Percentiles rank a stretch among this genome's conserved stretches.
phyloP scores from a whole-genome alignment of 306 rosid genomes.

The Canavalia ensiformis region DNA sequence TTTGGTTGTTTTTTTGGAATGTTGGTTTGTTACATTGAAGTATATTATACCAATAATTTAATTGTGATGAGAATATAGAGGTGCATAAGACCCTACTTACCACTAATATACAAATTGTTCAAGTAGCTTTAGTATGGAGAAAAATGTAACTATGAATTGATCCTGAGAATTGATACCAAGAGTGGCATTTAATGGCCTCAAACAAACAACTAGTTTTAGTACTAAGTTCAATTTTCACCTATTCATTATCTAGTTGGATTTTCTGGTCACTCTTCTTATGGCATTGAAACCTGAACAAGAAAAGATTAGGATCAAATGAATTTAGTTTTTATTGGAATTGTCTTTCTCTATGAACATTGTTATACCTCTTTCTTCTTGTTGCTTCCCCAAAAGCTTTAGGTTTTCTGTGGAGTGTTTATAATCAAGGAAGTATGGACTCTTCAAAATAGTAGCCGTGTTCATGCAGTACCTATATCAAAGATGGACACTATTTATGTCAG shows the following conservation, averaged over 20 bases:
- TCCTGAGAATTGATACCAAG: constrained; percentile 10
- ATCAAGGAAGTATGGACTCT: background rate
- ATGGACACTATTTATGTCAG: too few relatives aligned
- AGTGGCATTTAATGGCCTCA: constrained; percentile 18
- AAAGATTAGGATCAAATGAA: constrained; percentile 5
- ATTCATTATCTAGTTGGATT: background rate
- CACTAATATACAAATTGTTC: background rate
- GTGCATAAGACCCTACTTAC: constrained; percentile 4
- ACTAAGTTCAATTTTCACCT: constrained; percentile 14
- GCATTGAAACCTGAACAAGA: background rate
- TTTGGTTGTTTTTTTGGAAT: background rate
- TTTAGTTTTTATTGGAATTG: background rate
- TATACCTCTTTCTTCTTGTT: background rate
- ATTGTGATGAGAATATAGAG: constrained; percentile 6
- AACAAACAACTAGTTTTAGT: background rate
- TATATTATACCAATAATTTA: background rate
- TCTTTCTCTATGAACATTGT: background rate
- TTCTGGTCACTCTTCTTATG: background rate
- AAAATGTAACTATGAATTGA: constrained; percentile 26
- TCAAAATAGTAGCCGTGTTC: too few relatives aligned
- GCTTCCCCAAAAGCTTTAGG: background rate
- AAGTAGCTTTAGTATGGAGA: background rate
- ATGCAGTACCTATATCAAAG: too few relatives aligned
- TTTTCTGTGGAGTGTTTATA: constrained; percentile 2
- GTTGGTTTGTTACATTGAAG: background rate